Evolutionary conservation across 495 filamentous ascomycete species (phyloP).

Genomic region (Hypoxylon rickii): DNA sequence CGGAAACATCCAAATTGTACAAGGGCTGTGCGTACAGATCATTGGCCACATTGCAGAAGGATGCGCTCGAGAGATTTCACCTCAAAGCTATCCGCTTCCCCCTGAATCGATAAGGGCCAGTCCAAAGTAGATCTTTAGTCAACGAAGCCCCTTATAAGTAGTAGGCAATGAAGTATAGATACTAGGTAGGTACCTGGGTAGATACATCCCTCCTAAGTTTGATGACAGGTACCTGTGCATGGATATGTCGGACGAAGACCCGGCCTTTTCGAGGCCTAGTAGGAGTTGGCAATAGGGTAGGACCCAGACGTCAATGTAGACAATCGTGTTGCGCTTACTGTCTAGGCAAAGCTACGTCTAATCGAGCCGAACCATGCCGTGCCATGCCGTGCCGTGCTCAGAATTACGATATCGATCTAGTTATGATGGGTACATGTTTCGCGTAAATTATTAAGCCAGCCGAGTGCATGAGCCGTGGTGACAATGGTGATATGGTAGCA

Average conservation of each 20-base stretch:
- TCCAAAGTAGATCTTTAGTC: slow-evolving; percentile 1
- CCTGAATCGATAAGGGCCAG: slow-evolving; percentile 5
- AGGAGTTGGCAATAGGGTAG: too few species aligned
- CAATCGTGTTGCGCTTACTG: too few species aligned
- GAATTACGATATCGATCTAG: not conserved
- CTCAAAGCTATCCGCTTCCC: slow-evolving; percentile 17
- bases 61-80: slow-evolving; percentile 5
- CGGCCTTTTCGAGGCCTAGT: too few species aligned
- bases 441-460: not conserved
- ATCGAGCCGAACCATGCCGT: too few species aligned
- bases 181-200: not conserved
- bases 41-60: slow-evolving; percentile 16
- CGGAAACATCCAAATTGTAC: not conserved
- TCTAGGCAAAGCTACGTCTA: too few species aligned
- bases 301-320: too few species aligned
- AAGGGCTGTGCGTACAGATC: not conserved
- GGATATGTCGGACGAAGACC: too few species aligned
- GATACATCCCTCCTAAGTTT: too few species aligned
- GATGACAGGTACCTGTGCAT: too few species aligned
- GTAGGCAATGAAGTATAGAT: not conserved
- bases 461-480: not conserved
- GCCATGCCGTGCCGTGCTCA: too few species aligned
- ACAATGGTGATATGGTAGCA: not conserved
- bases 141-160: not conserved
- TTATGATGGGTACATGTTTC: not conserved